Conservation (phyloP, 192 early-diverging fungal genomes). For the Backusella morwellensis region DNA sequence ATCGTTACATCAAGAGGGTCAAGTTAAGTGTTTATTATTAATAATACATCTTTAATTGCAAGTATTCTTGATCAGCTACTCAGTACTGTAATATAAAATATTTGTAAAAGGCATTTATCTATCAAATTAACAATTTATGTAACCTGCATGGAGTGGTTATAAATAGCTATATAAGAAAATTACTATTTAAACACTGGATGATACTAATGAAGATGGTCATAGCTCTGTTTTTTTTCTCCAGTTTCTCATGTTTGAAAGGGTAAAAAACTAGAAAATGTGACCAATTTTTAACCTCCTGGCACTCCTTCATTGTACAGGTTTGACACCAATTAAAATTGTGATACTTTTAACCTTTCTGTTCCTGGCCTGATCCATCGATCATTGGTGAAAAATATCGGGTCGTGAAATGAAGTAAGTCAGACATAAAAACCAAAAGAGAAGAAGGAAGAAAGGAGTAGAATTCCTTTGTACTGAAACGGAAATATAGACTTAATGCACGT, state of each 20-base stretch:
- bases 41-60: neutral
- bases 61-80: neutral
- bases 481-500: neutral
- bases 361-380: neutral
- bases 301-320: neutral
- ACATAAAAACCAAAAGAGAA: neutral
- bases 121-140: too few species aligned
- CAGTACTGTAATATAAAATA: neutral
- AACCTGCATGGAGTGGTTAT: too few species aligned
- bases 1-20: neutral
- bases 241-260: neutral
- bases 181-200: too few species aligned
- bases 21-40: neutral
- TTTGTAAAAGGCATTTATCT: neutral
- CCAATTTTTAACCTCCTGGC: neutral
- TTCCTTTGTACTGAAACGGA: neutral
- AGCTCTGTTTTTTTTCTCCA: neutral
- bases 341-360: neutral
- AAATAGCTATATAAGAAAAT: too few species aligned
- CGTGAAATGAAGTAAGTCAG: neutral
- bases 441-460: neutral
- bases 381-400: neutral
- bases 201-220: too few species aligned
- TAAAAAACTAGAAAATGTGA: neutral
- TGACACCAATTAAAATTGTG: neutral